Conservation (phyloP, 2,329 filamentous ascomycete species). For the Gnomoniopsis sp. region DNA sequence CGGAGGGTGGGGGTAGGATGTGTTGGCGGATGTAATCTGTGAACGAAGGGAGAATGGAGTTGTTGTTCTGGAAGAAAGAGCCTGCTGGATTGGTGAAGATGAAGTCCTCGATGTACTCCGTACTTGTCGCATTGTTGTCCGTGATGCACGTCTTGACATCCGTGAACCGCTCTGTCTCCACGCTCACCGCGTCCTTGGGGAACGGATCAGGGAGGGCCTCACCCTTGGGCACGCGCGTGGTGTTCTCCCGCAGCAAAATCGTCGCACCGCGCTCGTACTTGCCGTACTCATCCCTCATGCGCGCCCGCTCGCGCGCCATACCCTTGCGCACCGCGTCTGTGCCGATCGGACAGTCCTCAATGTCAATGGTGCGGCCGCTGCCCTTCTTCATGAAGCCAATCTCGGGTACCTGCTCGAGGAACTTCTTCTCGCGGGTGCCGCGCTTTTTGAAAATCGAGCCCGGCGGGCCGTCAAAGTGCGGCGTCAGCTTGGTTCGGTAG, state of each 20-base stretch:
- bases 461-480: constrained; percentile 84
- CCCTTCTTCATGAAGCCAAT: constrained; percentile 92
- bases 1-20: constrained; percentile 55
- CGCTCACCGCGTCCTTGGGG: constrained; percentile 40
- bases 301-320: constrained; percentile 72
- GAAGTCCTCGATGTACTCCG: constrained; percentile 84
- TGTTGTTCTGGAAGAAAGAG: constrained; percentile 99
- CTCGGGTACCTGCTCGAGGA: constrained; percentile 64
- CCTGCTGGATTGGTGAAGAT: constrained; percentile 89
- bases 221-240: constrained; percentile 59
- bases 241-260: constrained; percentile 83
- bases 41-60: constrained; percentile 86
- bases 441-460: constrained; percentile 45
- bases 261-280: constrained; percentile 82
- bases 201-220: constrained; percentile 31
- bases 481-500: constrained; percentile 95
- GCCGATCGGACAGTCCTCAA: constrained; percentile 95
- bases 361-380: constrained; percentile 77
- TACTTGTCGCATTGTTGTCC: constrained; percentile 75
- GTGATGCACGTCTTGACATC: constrained; percentile 89
- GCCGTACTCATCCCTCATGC: constrained; percentile 66
- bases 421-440: constrained; percentile 42
- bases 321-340: constrained; percentile 81
- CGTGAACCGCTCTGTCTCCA: constrained; percentile 57
- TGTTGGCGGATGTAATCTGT: constrained; percentile 81